Percentiles rank a stretch among this genome's conserved stretches.
These are phyloP conservation scores for Kwoniella pini DNA, from an alignment of 768 basidiomycete genomes.

Conservation along the genomic window DNA sequence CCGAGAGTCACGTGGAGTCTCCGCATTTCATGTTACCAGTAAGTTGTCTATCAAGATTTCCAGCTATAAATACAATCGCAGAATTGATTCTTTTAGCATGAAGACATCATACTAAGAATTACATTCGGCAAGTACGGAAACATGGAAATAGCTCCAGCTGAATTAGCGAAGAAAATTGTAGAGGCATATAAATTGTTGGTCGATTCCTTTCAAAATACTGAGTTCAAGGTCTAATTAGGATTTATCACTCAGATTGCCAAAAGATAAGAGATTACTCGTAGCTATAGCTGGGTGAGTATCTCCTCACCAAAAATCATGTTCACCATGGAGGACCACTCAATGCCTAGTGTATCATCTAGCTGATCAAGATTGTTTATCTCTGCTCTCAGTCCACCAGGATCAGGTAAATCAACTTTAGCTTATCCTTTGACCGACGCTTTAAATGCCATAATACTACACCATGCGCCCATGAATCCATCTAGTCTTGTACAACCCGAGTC, in stretches of 20 bases:
- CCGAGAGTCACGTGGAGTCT: neutral
- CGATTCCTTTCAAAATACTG: neutral
- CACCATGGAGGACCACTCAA: neutral
- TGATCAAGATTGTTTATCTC: neutral
- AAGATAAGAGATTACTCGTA: conserved; percentile 62
- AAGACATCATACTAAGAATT: no score
- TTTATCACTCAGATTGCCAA: neutral
- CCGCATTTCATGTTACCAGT: neutral
- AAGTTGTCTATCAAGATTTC: neutral
- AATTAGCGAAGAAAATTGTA: conserved; percentile 18
- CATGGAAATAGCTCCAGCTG: conserved; percentile 18
- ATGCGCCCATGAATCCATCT: conserved; percentile 7
- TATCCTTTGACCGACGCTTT: conserved; percentile 61
- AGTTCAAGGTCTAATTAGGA: neutral
- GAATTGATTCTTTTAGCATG: no score
- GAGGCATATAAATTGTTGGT: conserved; percentile 19
- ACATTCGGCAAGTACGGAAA: neutral
- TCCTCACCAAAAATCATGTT: no score
- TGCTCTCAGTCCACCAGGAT: conserved; percentile 65
- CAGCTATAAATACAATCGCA: no score
- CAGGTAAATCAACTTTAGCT: conserved; percentile 81
- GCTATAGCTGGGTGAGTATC: conserved; percentile 50
- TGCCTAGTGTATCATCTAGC: no score
- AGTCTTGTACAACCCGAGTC: conserved; percentile 9
- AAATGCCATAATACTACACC: conserved; percentile 58